A percentile compares a stretch with the other conserved stretches of the same genome.
Evolutionary conservation across 2,329 filamentous ascomycete species (phyloP).

Genomic region (Fonsecaea multimorphosa): DNA sequence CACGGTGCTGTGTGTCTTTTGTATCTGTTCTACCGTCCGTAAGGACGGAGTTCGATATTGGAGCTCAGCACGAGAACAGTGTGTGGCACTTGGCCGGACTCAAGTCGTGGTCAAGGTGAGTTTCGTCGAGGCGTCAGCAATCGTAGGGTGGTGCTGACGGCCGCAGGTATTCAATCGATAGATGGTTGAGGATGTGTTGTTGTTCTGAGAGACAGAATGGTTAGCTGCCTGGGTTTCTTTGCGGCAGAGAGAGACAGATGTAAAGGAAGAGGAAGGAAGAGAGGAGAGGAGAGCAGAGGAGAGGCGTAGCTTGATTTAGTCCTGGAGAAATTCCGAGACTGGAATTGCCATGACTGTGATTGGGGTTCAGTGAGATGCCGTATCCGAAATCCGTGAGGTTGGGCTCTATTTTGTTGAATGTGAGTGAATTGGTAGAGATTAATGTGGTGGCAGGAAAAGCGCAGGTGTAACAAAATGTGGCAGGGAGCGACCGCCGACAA

Average conservation of each 20-base stretch:
- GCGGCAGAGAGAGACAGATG: constrained; percentile 11
- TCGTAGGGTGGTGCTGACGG: not conserved
- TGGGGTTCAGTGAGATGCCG: constrained; percentile 28
- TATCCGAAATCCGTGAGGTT: constrained; percentile 39
- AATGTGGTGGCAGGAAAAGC: constrained; percentile 29
- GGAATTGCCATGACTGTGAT: constrained; percentile 29
- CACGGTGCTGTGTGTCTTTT: not conserved
- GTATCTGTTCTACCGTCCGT: constrained; percentile 31
- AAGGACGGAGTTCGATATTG: constrained; percentile 32
- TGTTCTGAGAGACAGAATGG: constrained; percentile 12
- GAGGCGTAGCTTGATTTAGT: constrained; percentile 47
- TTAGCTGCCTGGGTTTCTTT: constrained; percentile 32
- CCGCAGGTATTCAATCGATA: not conserved
- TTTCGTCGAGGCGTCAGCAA: not conserved
- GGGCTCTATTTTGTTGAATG: constrained; percentile 20
- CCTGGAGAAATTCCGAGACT: constrained; percentile 32
- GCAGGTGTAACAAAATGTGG: constrained; percentile 12
- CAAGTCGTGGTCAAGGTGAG: constrained; percentile 21
- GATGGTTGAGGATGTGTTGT: constrained; percentile 2
- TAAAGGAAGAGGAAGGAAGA: constrained; percentile 43
- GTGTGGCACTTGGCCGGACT: constrained; percentile 22
- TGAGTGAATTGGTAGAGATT: constrained; percentile 25
- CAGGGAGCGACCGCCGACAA: constrained; percentile 2
- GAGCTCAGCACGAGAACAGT: constrained; percentile 32
- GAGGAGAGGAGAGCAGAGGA: constrained; percentile 38